Evolutionary conservation across 108 stramenopile species (phyloP).

Genomic region (Skeletonema marinoi): DNA sequence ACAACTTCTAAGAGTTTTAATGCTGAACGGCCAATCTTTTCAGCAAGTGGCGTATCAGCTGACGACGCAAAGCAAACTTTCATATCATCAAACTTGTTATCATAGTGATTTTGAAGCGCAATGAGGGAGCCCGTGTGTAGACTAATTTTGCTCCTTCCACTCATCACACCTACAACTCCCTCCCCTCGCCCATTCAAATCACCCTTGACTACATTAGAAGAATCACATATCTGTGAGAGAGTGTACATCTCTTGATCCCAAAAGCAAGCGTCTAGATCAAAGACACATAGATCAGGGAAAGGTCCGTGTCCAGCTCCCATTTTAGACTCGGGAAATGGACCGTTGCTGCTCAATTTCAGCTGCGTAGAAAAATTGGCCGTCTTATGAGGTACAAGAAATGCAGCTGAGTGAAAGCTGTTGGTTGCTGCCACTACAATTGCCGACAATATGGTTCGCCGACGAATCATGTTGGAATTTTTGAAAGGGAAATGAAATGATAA

Average conservation of each 20-base stretch:
- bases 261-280: conserved; percentile 89
- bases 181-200: conserved; percentile 77
- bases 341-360: neutral
- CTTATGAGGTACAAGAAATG: conserved; percentile 4
- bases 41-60: conserved; percentile 85
- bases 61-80: conserved; percentile 78
- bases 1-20: conserved; percentile 80
- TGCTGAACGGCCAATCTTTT: conserved; percentile 74
- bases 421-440: conserved; percentile 10
- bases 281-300: conserved; percentile 75
- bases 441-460: conserved; percentile 11
- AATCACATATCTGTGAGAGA: conserved; percentile 58
- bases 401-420: conserved; percentile 1
- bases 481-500: too few species aligned
- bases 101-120: conserved; percentile 74
- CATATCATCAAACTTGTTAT: conserved; percentile 70
- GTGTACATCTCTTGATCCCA: conserved; percentile 94
- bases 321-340: conserved; percentile 22
- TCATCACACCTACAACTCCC: conserved; percentile 78
- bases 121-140: conserved; percentile 72
- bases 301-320: neutral
- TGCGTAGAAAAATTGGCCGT: conserved; percentile 1
- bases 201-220: conserved; percentile 57
- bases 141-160: conserved; percentile 66
- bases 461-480: neutral